A percentile compares a stretch with the other conserved stretches of the same genome.
Conservation (phyloP, 1,284 basidiomycete genomes). For the Leccinum fallax region DNA sequence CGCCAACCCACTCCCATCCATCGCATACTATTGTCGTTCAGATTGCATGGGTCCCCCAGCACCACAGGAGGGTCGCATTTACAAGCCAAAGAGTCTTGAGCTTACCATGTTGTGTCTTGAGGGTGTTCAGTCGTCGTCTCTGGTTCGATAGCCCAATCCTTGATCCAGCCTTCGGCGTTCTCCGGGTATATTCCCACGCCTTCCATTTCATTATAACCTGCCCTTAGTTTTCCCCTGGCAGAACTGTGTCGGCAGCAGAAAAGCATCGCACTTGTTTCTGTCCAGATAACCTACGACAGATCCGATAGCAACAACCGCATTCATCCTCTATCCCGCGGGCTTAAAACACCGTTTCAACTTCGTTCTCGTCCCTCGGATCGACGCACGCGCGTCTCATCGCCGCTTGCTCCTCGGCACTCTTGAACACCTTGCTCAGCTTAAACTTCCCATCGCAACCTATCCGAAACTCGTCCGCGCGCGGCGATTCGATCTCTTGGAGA, state of each 20-base stretch:
- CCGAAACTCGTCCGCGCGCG: constrained; percentile 60
- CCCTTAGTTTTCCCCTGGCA: constrained; percentile 19
- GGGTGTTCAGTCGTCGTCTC: constrained; percentile 21
- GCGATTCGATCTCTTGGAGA: constrained; percentile 51
- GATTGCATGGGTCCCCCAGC: constrained; percentile 4
- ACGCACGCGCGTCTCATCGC: constrained; percentile 24
- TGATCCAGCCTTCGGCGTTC: constrained; percentile 20
- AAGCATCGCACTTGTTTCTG: not conserved
- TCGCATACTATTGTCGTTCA: not conserved
- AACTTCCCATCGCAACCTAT: constrained; percentile 54
- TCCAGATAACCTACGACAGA: not conserved
- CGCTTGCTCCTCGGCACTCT: constrained; percentile 49
- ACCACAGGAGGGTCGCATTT: not conserved
- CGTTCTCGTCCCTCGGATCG: constrained; percentile 27
- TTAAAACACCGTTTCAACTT: constrained; percentile 31
- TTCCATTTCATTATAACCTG: constrained; percentile 15
- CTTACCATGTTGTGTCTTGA: constrained; percentile 36
- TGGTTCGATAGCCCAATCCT: not conserved
- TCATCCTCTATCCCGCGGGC: not conserved
- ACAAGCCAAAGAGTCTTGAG: constrained; percentile 9
- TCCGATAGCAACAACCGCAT: not conserved
- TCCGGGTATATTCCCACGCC: constrained; percentile 28
- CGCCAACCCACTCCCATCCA: constrained; percentile 12
- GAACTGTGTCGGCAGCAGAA: not conserved
- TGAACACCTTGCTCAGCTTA: constrained; percentile 66